A percentile compares a stretch with the other conserved stretches of the same genome.
Conservation (phyloP, 2,329 filamentous ascomycete species). For the Colletotrichum australisinense region DNA sequence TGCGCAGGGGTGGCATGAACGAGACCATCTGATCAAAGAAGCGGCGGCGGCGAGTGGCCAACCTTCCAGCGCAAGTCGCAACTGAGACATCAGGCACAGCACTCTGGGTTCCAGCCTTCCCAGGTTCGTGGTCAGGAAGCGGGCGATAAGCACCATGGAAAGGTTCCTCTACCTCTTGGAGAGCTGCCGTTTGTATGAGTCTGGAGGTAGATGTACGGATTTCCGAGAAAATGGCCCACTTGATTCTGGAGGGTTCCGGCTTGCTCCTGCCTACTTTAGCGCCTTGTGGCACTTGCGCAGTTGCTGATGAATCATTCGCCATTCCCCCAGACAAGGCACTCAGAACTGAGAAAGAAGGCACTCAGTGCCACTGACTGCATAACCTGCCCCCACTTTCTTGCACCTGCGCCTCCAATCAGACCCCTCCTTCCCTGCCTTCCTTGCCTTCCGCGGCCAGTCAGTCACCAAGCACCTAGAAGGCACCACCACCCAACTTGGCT, state of each 20-base stretch:
- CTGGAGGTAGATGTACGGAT: background rate
- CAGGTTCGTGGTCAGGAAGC: constrained; percentile 13
- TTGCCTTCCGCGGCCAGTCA: constrained; percentile 34
- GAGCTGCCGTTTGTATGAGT: fast-evolving
- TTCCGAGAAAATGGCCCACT: constrained; percentile 18
- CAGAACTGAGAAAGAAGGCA: background rate
- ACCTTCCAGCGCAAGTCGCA: constrained; percentile 28
- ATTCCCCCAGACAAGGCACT: constrained; percentile 34
- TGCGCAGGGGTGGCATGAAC: constrained; percentile 21
- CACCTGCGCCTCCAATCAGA: constrained; percentile 23
- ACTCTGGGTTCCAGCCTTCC: constrained; percentile 31
- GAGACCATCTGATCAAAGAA: constrained; percentile 36
- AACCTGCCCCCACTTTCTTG: constrained; percentile 42
- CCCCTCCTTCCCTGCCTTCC: constrained; percentile 28
- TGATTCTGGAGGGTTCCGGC: constrained; percentile 53
- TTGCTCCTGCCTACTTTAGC: constrained; percentile 31
- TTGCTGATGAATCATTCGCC: constrained; percentile 52
- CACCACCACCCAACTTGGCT: constrained; percentile 9
- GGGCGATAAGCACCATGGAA: constrained; percentile 11
- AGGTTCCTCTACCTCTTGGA: background rate
- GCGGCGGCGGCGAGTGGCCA: constrained; percentile 30
- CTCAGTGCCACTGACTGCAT: constrained; percentile 32
- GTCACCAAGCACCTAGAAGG: background rate
- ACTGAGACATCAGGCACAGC: constrained; percentile 34
- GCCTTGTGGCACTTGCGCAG: constrained; percentile 35